These are phyloP conservation scores for Epichloe hybrida DNA, from an alignment of 2,329 filamentous ascomycete species.

Conservation along the genomic window DNA sequence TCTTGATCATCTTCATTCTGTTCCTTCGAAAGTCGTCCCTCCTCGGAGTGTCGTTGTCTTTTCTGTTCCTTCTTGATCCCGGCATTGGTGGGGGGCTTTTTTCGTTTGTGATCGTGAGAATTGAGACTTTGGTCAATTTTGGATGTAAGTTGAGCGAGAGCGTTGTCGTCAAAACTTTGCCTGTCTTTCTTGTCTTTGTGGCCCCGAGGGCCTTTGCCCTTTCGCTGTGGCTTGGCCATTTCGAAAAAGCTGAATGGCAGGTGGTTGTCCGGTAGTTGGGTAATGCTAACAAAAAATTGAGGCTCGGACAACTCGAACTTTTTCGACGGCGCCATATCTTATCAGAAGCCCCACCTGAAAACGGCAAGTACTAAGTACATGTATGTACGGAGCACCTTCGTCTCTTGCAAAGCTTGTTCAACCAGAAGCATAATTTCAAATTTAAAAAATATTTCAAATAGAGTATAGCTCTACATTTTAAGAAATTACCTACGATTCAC, in stretches of 20 bases:
- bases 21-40: constrained; percentile 11
- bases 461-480: neutral
- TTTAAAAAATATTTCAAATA: neutral
- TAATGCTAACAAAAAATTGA: neutral
- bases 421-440: neutral
- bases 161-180: constrained; percentile 31
- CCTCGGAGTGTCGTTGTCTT: constrained; percentile 22
- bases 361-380: neutral
- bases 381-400: too few relatives aligned
- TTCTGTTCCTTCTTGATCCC: constrained; percentile 22
- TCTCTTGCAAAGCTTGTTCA: neutral
- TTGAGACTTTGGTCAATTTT: constrained; percentile 41
- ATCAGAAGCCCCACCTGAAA: constrained; percentile 6
- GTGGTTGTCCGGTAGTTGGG: neutral
- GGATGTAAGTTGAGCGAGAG: constrained; percentile 39
- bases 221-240: constrained; percentile 26
- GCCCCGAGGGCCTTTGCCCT: constrained; percentile 18
- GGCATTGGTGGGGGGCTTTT: constrained; percentile 25
- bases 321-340: constrained; percentile 9
- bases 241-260: neutral
- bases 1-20: constrained; percentile 18
- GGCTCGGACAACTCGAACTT: constrained; percentile 2
- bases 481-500: too few relatives aligned
- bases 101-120: constrained; percentile 29
- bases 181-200: constrained; percentile 11